Base-by-base conservation (phyloP, 2,329 filamentous ascomycete species). In the Calycina herbarum region DNA sequence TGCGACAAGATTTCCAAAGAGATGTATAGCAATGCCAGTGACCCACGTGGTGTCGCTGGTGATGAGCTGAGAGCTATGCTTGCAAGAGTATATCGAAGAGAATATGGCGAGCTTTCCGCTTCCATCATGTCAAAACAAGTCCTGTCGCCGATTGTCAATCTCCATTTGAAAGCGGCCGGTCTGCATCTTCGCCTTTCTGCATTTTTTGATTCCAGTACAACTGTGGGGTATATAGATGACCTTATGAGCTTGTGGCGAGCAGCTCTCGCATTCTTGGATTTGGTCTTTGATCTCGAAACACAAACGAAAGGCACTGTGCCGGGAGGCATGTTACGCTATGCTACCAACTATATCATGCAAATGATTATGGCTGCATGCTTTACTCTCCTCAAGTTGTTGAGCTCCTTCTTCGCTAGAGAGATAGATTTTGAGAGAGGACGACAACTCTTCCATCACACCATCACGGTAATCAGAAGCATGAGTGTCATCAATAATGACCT, bases 361-460 rank as follows among this genome's bases (percentile, higher is more conserved):
- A 94, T 94, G 89, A 86, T 93, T 64, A 86, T 94, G n/a, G 91
- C 91, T 1, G 90, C 89, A 5, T 88, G 89, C 3, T 93, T 93
- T 72, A 88, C 90, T 0, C 80, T 95, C 59, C 82, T 94, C 67
- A 94, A 94, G 73, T 82, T 94, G 64, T 89, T 94, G 78, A 86
- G 89, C 60, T 93, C 91, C 24, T 89, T 89, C 78, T 94, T 94
- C 72, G 84, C 89, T 51, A 85, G 85, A 70, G 87, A 88, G n/a
- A 86, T 91, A 64, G 89, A 93, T 70, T 86, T 86, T 64, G 83
- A 88, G 45, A 83, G 87, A 5, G 89, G 89, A 13, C 85, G 89
- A 29, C 83, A 82, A 4, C 83, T 92, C 11, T 93, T 94, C 74
- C 85, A 91, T 70, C 83, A 85, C 57, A 90, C 90, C 1, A 89